Conservation (phyloP, 371 early-diverging fungal genomes). For the Synchytrium microbalum region DNA sequence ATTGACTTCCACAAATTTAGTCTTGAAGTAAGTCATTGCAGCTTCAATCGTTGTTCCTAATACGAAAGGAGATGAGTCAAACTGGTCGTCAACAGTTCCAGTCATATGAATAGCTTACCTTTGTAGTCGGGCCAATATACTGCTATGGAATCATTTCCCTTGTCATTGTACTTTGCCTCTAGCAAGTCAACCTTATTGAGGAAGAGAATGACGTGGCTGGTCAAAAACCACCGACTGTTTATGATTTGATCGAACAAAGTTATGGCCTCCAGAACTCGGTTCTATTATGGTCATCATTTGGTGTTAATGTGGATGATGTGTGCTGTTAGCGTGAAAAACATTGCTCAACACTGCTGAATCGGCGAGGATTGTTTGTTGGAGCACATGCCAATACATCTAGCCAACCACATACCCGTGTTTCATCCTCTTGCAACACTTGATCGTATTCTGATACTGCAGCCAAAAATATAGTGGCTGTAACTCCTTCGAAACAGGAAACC, state of each 20-base stretch:
- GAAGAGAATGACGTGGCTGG: constrained; percentile 89
- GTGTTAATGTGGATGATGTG: no score
- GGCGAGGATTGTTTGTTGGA: no score
- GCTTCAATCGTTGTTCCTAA: neutral
- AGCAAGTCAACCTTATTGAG: constrained; percentile 95
- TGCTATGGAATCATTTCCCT: neutral
- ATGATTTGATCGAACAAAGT: constrained; percentile 92
- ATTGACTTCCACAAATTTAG: neutral
- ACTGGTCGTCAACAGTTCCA: neutral
- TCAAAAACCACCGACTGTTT: constrained; percentile 89
- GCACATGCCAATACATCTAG: neutral
- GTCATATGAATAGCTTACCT: neutral
- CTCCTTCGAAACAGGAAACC: constrained; percentile 70
- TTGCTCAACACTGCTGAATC: no score
- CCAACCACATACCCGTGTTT: constrained; percentile 38
- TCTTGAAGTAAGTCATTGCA: neutral
- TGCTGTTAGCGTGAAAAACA: neutral
- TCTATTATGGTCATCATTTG: constrained; percentile 34
- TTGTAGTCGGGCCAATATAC: neutral
- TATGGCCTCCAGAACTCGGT: constrained; percentile 93
- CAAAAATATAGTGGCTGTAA: constrained; percentile 91
- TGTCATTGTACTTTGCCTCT: constrained; percentile 54
- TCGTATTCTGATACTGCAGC: constrained; percentile 94
- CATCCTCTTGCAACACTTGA: constrained; percentile 90
- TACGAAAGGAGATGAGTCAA: neutral